Conservation (phyloP, 2,329 filamentous ascomycete genomes). For the Aspergillus eucalypticola region DNA sequence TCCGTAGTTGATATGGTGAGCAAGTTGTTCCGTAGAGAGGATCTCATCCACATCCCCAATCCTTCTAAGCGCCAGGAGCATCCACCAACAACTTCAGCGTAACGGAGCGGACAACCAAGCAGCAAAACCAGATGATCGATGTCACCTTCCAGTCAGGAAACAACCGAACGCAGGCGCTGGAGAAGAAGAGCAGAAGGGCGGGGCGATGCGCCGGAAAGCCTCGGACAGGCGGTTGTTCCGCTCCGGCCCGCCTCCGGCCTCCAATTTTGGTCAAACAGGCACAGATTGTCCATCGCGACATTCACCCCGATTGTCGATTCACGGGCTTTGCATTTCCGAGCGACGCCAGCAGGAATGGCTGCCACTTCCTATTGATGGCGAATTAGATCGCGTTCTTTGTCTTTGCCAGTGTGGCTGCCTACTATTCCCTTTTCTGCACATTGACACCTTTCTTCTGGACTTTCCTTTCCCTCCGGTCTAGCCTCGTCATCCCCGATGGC, state of each 20-base stretch:
- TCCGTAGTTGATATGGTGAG: background rate
- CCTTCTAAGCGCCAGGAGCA: no score
- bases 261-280: slow-evolving; percentile 18
- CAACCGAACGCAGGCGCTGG: no score
- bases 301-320: slow-evolving; percentile 48
- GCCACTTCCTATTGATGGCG: slow-evolving; percentile 18
- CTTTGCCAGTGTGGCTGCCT: slow-evolving; percentile 15
- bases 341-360: slow-evolving; percentile 41
- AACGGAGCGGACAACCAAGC: no score
- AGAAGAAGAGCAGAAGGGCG: background rate
- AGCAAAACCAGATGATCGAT: no score
- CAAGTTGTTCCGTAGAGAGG: no score
- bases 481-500: slow-evolving; percentile 34
- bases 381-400: slow-evolving; percentile 22
- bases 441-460: slow-evolving; percentile 1
- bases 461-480: background rate
- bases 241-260: slow-evolving; percentile 18
- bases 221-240: slow-evolving; percentile 20
- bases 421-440: background rate
- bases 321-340: slow-evolving; percentile 69
- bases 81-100: no score
- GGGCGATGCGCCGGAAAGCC: background rate
- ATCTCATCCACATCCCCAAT: no score
- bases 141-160: no score
- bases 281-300: slow-evolving; percentile 7